Percentiles rank a stretch among this genome's conserved stretches.
phyloP scores from a whole-genome alignment of 345 rosid genomes.

The Dipteronia dyeriana region DNA sequence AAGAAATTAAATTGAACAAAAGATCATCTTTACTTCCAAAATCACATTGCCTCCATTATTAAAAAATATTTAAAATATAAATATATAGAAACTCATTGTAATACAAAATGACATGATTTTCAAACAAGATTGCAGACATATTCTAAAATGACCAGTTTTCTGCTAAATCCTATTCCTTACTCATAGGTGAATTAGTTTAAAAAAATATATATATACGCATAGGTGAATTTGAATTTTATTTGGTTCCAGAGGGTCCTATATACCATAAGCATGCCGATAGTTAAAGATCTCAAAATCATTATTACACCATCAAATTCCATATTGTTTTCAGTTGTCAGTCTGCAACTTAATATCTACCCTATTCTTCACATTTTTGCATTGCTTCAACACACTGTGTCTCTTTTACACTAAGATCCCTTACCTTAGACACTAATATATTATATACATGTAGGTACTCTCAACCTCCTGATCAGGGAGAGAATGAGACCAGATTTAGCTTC shows the following conservation, averaged over 20 bases:
- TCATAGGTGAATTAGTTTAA: no score
- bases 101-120: neutral
- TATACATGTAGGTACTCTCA: neutral
- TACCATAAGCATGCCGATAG: neutral
- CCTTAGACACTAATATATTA: neutral
- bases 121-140: neutral
- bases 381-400: neutral
- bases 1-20: neutral
- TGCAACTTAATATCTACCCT: neutral
- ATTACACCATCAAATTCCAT: neutral
- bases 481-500: neutral
- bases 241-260: neutral
- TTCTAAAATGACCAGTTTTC: neutral
- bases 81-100: neutral
- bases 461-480: neutral
- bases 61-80: neutral
- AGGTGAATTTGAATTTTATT: no score
- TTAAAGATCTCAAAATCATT: neutral
- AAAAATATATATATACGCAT: no score
- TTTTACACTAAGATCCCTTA: neutral
- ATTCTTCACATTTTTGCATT: constrained; percentile 2
- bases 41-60: neutral
- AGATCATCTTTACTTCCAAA: neutral
- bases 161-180: neutral
- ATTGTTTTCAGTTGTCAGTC: neutral